Percentiles rank a stretch among this genome's conserved stretches.
Conservation (phyloP, 2,329 filamentous ascomycete genomes). For the Magnaporthiopsis incrustans region DNA sequence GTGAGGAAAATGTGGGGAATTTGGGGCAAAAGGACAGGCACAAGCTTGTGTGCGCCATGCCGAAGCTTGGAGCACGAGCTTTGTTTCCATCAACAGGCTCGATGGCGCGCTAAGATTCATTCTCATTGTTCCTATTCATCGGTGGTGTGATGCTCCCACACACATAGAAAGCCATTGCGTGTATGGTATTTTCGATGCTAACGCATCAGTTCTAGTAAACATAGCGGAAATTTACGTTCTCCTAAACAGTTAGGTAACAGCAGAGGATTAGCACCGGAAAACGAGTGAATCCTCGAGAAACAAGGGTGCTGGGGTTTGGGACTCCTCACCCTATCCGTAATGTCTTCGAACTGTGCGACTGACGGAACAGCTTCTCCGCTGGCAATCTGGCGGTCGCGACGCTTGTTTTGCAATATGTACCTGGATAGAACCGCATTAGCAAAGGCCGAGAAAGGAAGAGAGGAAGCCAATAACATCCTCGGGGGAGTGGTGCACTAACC, state of each 20-base stretch:
- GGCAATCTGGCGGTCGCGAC: not conserved
- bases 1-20: not conserved
- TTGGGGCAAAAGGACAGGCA: not conserved
- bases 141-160: too few relatives aligned
- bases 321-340: not conserved
- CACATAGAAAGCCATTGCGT: not conserved
- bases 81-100: not conserved
- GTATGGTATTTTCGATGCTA: not conserved
- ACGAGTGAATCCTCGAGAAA: not conserved
- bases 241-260: not conserved
- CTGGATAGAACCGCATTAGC: not conserved
- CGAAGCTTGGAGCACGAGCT: not conserved
- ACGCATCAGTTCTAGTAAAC: not conserved
- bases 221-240: not conserved
- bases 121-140: not conserved
- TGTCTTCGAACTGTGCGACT: not conserved
- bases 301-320: not conserved
- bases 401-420: not conserved
- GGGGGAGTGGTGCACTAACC: not conserved
- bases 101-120: too few relatives aligned
- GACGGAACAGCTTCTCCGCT: not conserved
- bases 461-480: too few relatives aligned
- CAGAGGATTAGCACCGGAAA: not conserved
- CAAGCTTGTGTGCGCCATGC: not conserved
- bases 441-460: not conserved